Evolutionary conservation across 805 yeast species (phyloP).

Genomic region (Lachancea dasiensis): DNA sequence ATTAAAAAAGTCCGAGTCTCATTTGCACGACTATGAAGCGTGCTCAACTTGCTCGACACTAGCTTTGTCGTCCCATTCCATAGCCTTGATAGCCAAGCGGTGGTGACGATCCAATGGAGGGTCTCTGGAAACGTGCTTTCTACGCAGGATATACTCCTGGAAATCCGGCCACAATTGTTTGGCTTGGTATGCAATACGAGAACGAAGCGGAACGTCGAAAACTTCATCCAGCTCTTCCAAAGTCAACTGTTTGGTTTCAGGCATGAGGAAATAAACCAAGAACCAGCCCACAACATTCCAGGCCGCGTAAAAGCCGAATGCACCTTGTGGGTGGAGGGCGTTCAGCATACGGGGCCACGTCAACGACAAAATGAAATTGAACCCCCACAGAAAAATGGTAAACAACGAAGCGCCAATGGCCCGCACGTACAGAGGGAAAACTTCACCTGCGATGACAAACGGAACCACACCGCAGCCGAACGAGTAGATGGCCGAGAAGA

Average conservation of each 20-base stretch:
- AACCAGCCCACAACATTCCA: conserved; percentile 72
- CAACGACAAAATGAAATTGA: conserved; percentile 62
- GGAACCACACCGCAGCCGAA: conserved; percentile 90
- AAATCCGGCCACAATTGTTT: conserved; percentile 38
- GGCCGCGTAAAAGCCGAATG: conserved; percentile 83
- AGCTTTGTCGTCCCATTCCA: conserved; percentile 58
- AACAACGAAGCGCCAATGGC: conserved; percentile 78
- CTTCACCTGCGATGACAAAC: conserved; percentile 82
- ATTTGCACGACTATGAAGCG: neutral
- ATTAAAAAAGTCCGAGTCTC: neutral
- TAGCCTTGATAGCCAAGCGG: conserved; percentile 53
- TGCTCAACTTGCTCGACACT: conserved; percentile 47
- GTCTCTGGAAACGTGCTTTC: conserved; percentile 40
- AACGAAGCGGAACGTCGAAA: conserved; percentile 50
- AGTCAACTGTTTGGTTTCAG: conserved; percentile 61
- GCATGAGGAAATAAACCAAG: conserved; percentile 63
- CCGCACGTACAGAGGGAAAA: conserved; percentile 71
- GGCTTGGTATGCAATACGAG: conserved; percentile 49
- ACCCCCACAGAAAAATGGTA: conserved; percentile 69
- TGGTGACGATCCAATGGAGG: conserved; percentile 54
- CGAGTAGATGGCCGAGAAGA: conserved; percentile 68
- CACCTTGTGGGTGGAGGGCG: conserved; percentile 74
- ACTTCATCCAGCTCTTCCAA: conserved; percentile 70
- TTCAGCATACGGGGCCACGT: conserved; percentile 71
- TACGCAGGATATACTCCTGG: conserved; percentile 43